Evolutionary conservation across 192 early-diverging fungal species (phyloP), one percentile per base, ranked within the genome.

Genomic region (Podila epigama): DNA sequence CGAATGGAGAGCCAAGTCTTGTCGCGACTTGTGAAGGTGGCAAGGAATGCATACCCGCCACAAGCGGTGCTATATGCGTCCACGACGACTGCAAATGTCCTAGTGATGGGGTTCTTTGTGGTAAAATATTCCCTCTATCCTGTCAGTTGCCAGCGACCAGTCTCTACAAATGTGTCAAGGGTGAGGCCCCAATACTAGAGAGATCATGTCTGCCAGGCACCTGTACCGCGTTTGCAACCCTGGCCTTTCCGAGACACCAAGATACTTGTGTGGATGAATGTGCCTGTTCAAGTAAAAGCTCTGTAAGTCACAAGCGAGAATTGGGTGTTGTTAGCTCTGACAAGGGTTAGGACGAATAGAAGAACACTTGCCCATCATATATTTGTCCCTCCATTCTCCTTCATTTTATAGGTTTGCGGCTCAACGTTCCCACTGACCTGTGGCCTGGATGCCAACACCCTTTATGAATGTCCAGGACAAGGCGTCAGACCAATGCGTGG

Each of bases 401-500:
- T n/a, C n/a, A n/a, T n/a, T n/a, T 53, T n/a, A n/a, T 32, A 61
- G 59, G 59, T 32, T 3, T 61, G 59, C 18, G 18, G 12, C 11
- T 61, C 59, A n/a, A 61, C 59, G 1, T 61, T 61, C 59, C 59
- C 41, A 4, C 59, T 42, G 15, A 29, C 42, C 4, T 61, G 59
- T 31, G 18, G 32, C 2, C 34, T 18, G 6, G 6, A 12, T 3
- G 12, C 16, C 31, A 51, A 42, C 4, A 44, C 12, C 10, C 2
- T 63, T 9, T 6, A 63, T 7, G n/a, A 3, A 4, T 63, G 60
- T 33, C 20, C 31, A 13, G 48, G 60, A 5, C 18, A 12, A 25
- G 60, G 60, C 36, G 32, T n/a, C 15, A 51, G 2, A 4, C 60
- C 60, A 4, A 39, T 32, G 4, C 20, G 35, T 9, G 15, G 15